Base-by-base conservation (phyloP, 1,284 basidiomycete genomes). In the Apiotrichum veenhuisii region DNA sequence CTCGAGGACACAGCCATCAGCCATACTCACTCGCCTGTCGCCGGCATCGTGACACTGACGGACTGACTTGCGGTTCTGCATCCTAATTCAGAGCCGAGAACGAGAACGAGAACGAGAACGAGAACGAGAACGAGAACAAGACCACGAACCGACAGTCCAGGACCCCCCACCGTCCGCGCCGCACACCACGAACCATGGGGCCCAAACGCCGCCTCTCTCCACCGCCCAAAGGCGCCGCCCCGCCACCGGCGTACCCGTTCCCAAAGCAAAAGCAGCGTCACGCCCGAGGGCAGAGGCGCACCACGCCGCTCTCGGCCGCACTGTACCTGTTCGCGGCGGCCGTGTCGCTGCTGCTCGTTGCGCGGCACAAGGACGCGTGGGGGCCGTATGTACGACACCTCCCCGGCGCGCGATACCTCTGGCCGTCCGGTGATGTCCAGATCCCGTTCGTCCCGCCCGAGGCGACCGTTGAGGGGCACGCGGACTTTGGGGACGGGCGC, bases 401-500 rank as follows among this genome's bases (percentile, higher is more conserved):
- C 38, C 40, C 38, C 18, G 38, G 7, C 20, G 41, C 9, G 5
- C n/a, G 9, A 9, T 5, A n/a, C 26, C 5, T 22, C 26, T 4
- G 17, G n/a, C n/a, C 45, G 18, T 27, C 10, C 5, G 12, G 30
- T 17, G 26, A 14, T 22, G 45, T 45, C 3, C 45, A 47, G n/a
- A 25, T 27, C 25, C 41, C 41, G 3, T 25, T 45, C 30, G 30
- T 30, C 7, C 30, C 30, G 18, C 5, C 22, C 23, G 41, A 10
- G n/a, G 18, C n/a, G 23, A 5, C n/a, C 20, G 36, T 49, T 2
- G 22, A 20, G 23, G 70, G 70, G 8, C 72, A 73, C 52, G 63
- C 54, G 2, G 68, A 69, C 57, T 73, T 73, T 58, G 68, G 56
- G 2, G 72, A 72, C 61, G 70, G 70, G n/a, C 46, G 72, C 25